Evolutionary conservation across 116 monocot genomes (phyloP), one percentile per base, ranked within the genome.

Genomic region (Posidonia oceanica): DNA sequence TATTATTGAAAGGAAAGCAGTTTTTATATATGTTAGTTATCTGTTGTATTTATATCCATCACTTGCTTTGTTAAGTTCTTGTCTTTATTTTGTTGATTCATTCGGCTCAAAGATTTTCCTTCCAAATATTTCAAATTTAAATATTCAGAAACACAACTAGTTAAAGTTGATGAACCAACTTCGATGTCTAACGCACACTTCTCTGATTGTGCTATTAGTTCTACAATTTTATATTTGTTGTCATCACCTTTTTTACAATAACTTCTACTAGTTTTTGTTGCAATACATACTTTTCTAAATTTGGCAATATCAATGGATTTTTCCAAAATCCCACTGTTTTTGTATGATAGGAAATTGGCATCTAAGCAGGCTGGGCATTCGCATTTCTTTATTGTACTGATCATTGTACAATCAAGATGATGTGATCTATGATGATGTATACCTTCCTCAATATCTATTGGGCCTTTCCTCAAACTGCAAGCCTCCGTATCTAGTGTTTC

Each of bases 401-500:
- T 59, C 42, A n/a, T n/a, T n/a, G 16, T 66, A 44, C 52, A 14
- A 52, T 48, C 23, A 1, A 16, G 68, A 23, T 68, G 52, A 44
- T 61, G 41, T 65, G 37, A 51, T n/a, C n/a, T n/a, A n/a, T n/a
- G n/a, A n/a, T n/a, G n/a, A n/a, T n/a, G n/a, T n/a, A n/a, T n/a
- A 42, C 54, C 60, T 53, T 69, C 54, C 21, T 29, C 64, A 42
- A 3, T 29, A 17, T 23, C 4, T 54, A 71, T 39, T 60, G 36
- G 39, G 22, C 59, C 54, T 18, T 14, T 79, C 64, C 21, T 63
- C 36, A 54, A 60, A 53, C 59, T 54, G 8, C 12, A 17, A n/a
- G n/a, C n/a, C 39, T 78, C 80, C 15, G 11, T 52, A 77, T 80
- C 80, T 29, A 70, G 70, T 67, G 36, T 68, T 7, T 65, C 71